Evolutionary conservation across 192 early-diverging fungal genomes (phyloP), one percentile per base, ranked within the genome.

Genomic region (Phycomyces nitens): DNA sequence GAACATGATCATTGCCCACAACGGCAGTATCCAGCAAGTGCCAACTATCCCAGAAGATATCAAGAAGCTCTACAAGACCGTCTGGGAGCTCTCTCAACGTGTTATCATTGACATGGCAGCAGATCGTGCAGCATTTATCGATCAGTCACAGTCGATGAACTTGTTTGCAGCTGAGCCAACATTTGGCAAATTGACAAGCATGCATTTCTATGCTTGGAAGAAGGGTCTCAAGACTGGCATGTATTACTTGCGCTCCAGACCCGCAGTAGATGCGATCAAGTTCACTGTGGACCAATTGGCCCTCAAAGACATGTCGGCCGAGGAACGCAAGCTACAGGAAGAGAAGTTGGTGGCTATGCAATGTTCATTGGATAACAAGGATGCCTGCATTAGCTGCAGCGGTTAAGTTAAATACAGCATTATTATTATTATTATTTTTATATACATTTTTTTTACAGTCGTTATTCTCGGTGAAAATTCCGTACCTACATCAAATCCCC

Each of bases 121-220:
- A 0, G 94, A 94, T 72, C 92, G 96, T 51, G 94, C 92, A 22
- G 92, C 94, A 0, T 98, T 89, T 72, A 96, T 98, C 62, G 94
- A 98, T 76, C 96, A 98, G 76, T 92, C 89, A 29, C 96, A 98
- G 75, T 92, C 89, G 26, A 82, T 98, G 49, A 98, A 98, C 75
- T 88, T 98, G 52, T 94, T 96, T 77, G 82, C 95, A 65, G 91
- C 91, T 50, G 92, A 94, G 39, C 88, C 94, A 6, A 92, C 84
- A 64, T 89, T 86, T 75, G 91, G 88, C 65, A 95, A 95, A 81
- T 88, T 98, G 52, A 94, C 96, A 1, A 88, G 85, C 20, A 98
- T 98, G 96, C 96, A 98, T 76, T 97, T 98, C 70, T 94, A 96
- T 74, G 94, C 90, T 1, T 98, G 94, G 94, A 90, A 90, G 74